Evolutionary conservation across 2,329 filamentous ascomycete species (phyloP).

Genomic region (Colletotrichum cordylinicola): DNA sequence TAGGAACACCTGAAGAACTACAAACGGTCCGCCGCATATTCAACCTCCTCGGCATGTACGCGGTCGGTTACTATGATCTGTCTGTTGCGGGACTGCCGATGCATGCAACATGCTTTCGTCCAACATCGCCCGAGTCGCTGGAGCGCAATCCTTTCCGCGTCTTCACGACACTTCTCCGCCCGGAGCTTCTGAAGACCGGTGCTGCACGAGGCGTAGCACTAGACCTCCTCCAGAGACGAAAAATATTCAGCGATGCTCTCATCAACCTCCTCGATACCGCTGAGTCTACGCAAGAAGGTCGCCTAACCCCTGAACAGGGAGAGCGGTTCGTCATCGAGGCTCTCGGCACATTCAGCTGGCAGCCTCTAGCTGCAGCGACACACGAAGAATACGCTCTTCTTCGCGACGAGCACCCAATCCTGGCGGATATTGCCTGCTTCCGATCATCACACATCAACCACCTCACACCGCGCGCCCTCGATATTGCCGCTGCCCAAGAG

Average conservation of each 20-base stretch:
- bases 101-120: constrained; percentile 58
- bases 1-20: constrained; percentile 51
- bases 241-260: constrained; percentile 46
- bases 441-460: constrained; percentile 57
- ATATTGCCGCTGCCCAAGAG: constrained; percentile 50
- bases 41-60: constrained; percentile 49
- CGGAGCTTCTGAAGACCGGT: constrained; percentile 42
- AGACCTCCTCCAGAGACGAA: constrained; percentile 37
- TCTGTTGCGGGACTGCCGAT: constrained; percentile 51
- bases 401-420: constrained; percentile 47
- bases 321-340: constrained; percentile 46
- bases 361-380: constrained; percentile 42
- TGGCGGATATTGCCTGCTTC: constrained; percentile 52
- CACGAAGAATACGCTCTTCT: constrained; percentile 47
- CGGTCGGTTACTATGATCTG: constrained; percentile 60
- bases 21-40: constrained; percentile 49
- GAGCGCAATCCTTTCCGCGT: constrained; percentile 48
- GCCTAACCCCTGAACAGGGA: constrained; percentile 34
- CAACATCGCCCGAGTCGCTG: constrained; percentile 37
- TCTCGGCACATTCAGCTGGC: constrained; percentile 54
- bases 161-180: constrained; percentile 42
- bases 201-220: constrained; percentile 35
- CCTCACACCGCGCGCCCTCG: constrained; percentile 54
- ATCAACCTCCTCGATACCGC: constrained; percentile 39
- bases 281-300: constrained; percentile 31